These are phyloP conservation scores for Leccinellum rugosiceps DNA, from an alignment of 768 basidiomycete genomes.

Conservation along the genomic window DNA sequence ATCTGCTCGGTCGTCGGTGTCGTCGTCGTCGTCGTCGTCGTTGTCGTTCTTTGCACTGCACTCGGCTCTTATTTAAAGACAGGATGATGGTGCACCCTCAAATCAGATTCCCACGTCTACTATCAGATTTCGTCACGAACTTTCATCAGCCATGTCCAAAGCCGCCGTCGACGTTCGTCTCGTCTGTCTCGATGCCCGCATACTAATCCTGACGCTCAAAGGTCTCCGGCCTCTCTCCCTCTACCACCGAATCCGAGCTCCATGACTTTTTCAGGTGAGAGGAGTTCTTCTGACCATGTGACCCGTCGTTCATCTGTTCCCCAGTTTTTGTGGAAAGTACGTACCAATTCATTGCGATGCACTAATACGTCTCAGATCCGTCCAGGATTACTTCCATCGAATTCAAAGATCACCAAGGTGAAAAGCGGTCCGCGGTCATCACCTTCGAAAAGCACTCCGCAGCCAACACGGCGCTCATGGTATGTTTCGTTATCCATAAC, in stretches of 20 bases:
- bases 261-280: slow-evolving; percentile 78
- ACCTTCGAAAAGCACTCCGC: slow-evolving; percentile 82
- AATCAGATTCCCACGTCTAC: slow-evolving; percentile 8
- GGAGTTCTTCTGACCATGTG: slow-evolving; percentile 16
- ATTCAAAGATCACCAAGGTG: slow-evolving; percentile 39
- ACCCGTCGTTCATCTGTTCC: slow-evolving; percentile 2
- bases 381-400: slow-evolving; percentile 68
- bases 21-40: slow-evolving; percentile 15
- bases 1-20: background rate
- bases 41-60: slow-evolving; percentile 14
- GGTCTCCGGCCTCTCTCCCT: slow-evolving; percentile 69
- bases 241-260: slow-evolving; percentile 65
- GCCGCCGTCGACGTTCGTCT: slow-evolving; percentile 36
- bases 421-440: slow-evolving; percentile 55
- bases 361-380: background rate
- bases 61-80: background rate
- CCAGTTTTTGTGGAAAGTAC: slow-evolving; percentile 85
- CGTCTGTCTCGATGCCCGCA: background rate
- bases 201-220: slow-evolving; percentile 24
- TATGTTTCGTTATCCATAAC: slow-evolving; percentile 20
- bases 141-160: slow-evolving; percentile 18
- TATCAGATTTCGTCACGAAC: background rate
- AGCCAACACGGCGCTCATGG: slow-evolving; percentile 84
- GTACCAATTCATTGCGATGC: slow-evolving; percentile 13
- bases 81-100: background rate